Base-by-base conservation (phyloP, 305 asterid genomes). In the Fraxinus velutina region DNA sequence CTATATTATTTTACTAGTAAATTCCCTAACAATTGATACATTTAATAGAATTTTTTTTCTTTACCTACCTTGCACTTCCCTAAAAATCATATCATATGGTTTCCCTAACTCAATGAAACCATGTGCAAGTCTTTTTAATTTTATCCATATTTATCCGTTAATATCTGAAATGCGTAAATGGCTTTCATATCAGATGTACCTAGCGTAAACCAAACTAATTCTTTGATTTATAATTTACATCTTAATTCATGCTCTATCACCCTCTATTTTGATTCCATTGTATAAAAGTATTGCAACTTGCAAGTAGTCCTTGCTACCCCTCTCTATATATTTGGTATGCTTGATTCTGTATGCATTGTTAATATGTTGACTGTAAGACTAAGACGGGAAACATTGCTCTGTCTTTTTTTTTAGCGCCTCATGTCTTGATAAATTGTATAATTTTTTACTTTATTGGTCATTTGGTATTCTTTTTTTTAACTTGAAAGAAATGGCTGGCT, bases 391-490 rank as follows among this genome's bases (percentile, higher is more conserved):
- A 55, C 44, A 7, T 1, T 7, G 2, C 74, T 2, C 13, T 47
- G 6, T 47, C 13, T 13, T 33, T 33, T 37, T 30, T 68, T 8
- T 37, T 27, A 37, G 22, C 6, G 73, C 10, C 33, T 24, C 12
- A 2, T 75, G 19, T 4, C 39, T 27, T n/a, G 4, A 3, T 44
- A 64, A 17, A 10, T 22, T n/a, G 29, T 21, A 62, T 44, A 2
- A 12, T 13, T 36, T 6, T 29, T 68, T 13, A 76, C 33, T 64
- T 34, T 15, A 19, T 39, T 74, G 72, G 17, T 62, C 62, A 36
- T 47, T 74, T 4, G 34, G 50, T 78, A 22, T 70, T 36, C 73
- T 75, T 76, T 39, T 68, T 68, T 50, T 76, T 27, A 66, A 66
- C 71, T 57, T 73, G 86, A 47, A 57, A 19, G 9, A 15, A 15